Conservation (phyloP, 2,329 filamentous ascomycete genomes). For the Fusarium bactridioides region DNA sequence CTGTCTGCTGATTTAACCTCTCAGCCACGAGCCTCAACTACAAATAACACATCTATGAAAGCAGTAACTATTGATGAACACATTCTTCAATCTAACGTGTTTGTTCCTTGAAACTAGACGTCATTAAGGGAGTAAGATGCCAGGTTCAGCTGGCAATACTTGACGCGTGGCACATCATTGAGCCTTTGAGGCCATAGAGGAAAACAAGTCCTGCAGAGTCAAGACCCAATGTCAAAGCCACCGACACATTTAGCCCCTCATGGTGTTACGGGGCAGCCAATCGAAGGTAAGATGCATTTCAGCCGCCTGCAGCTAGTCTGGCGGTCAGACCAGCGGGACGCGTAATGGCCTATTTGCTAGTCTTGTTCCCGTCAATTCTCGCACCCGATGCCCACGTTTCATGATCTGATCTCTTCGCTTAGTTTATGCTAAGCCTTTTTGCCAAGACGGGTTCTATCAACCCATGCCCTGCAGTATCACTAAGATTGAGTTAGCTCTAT, state of each 20-base stretch:
- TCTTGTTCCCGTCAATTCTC: not conserved
- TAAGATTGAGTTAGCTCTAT: not conserved
- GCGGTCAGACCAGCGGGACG: not conserved
- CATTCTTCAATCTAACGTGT: not conserved
- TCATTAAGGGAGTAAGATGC: not conserved
- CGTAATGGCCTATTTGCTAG: not conserved
- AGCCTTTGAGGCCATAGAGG: not conserved
- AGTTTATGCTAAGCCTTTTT: not conserved
- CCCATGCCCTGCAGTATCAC: not conserved
- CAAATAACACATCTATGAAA: too few relatives aligned
- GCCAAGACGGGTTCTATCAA: not conserved
- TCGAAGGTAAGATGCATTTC: not conserved
- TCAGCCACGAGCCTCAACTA: too few relatives aligned
- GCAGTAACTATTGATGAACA: not conserved
- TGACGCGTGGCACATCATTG: not conserved
- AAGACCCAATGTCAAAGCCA: not conserved
- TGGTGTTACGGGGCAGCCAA: not conserved
- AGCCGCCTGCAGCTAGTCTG: not conserved
- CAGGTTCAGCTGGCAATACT: not conserved
- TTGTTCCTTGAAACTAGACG: accelerated
- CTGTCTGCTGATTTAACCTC: too few relatives aligned
- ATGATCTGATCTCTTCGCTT: not conserved
- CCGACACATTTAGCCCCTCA: not conserved
- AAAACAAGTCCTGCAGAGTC: not conserved
- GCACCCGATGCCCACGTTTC: not conserved